Base-by-base conservation (phyloP, 164 flowering plant species). In the Nelumbo lutea region DNA sequence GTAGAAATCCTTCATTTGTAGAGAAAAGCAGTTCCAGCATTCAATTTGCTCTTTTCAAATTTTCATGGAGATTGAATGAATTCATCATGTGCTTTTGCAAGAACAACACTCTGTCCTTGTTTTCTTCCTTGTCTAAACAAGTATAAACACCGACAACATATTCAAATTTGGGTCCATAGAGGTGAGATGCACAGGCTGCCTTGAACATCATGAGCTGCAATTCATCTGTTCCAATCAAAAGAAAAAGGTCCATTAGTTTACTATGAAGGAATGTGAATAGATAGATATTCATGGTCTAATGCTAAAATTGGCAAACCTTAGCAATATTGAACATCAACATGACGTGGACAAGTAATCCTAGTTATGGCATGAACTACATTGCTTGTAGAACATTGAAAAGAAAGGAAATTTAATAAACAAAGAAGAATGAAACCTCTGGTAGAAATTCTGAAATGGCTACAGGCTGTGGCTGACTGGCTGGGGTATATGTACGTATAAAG, bases 101-200 rank as follows among this genome's bases (percentile, higher is more conserved):
- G 64, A 72, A 74, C 72, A 65, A 57, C 1, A 79, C 27, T 70
- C 79, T 62, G 15, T 81, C 82, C 64, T 45, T 58, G 3, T 76
- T 40, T 10, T 70, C 64, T 61, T 79, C 68, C 40, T 81, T 69
- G 64, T 81, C 70, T 59, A 88, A 57, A 61, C 6, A 10, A 55
- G 38, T 68, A 53, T 44, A 43, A 40, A 75, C 89, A 72, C 68
- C 72, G 1, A 51, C 64, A 46, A 86, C 89, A 73, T 87, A 90
- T 0, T 70, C 72, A 61, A 77, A 75, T 57, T 81, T 79, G 5
- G 59, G 73, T 42, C 92, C 91, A 67, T 87, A 91, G 9, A 88
- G 47, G 77, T 83, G 83, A 10, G 83, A 72, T 42, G 92, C 96
- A 48, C 86, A 85, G 2, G 92, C 91, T 56, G 96, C 98, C 80